A percentile compares a stretch with the other conserved stretches of the same genome.
phyloP scores from a whole-genome alignment of 306 rosid species.

The Oxytropis ochrocephala region DNA sequence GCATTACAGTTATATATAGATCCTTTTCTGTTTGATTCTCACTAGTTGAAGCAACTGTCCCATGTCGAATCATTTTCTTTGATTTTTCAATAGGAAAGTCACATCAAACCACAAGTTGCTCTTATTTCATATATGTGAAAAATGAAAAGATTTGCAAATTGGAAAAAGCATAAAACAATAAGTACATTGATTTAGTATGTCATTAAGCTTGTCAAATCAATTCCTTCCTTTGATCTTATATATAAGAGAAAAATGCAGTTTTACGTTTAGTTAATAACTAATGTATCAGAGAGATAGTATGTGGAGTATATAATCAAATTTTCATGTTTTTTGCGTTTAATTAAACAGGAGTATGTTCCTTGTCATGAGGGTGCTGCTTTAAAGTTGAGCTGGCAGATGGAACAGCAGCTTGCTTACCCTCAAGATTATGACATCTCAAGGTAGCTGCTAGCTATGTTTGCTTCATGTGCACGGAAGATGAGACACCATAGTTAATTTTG shows the following conservation, averaged over 20 bases:
- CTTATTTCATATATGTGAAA: neutral
- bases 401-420: slow-evolving; percentile 71
- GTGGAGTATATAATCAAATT: no score
- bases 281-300: no score
- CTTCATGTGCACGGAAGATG: slow-evolving; percentile 30
- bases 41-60: slow-evolving; percentile 3
- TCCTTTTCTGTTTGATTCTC: slow-evolving; percentile 19
- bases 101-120: slow-evolving; percentile 14
- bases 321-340: neutral
- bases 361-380: slow-evolving; percentile 94
- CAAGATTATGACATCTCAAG: slow-evolving; percentile 75
- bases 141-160: neutral
- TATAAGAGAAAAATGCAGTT: no score
- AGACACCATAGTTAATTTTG: slow-evolving; percentile 42
- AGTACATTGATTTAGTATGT: neutral
- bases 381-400: slow-evolving; percentile 85
- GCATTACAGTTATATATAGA: neutral
- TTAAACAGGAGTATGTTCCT: slow-evolving; percentile 76
- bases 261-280: no score
- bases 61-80: slow-evolving; percentile 44
- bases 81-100: slow-evolving; percentile 6
- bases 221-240: no score
- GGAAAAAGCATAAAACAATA: slow-evolving; percentile 23
- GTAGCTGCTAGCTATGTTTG: slow-evolving; percentile 34
- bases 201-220: neutral